Base-by-base conservation (phyloP, 2,329 filamentous ascomycete genomes). In the Didymella exigua region DNA sequence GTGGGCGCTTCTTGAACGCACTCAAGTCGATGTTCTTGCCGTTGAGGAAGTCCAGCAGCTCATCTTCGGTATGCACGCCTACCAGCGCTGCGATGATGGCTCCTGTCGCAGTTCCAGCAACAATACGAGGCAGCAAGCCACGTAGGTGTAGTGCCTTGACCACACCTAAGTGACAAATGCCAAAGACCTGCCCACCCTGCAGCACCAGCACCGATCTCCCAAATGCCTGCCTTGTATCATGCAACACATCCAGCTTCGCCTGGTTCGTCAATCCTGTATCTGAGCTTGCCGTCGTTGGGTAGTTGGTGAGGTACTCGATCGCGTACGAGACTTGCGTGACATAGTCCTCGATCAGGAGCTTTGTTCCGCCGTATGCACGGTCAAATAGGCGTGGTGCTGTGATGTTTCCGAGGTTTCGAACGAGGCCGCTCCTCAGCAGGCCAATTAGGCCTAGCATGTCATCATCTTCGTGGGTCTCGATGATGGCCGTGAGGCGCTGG, bases 381-480 rank as follows among this genome's bases (percentile, higher is more conserved):
- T 93, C 93, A 77, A 92, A 97, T 1, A 97, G 80, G 59, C 87
- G 87, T 2, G 90, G 86, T 1, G 88, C 85, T 1, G 90, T 91
- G 65, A 97, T 96, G 71, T 96, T 96, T 54, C 91, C 93, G n/a
- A 96, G 80, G 68, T 97, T 96, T 30, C 93, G 86, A 26, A 96
- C 80, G 30, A 86, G 76, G 10, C 84, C 91, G 13, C 90, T 91
- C 23, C 91, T 88, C 33, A 96, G 81, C 16, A 96, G 82, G 69
- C 92, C 92, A 56, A 92, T 86, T 7, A 96, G 80, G 14, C 85
- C 84, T 51, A 91, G 81, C 37, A 93, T 83, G 72, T 96, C 89
- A 60, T 86, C 85, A 38, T 86, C 82, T 65, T 90, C 86, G 27
- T 88, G 84, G 5, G 89, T 88, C 43, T 82, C 81, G 58, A 87